Conservation (phyloP, 768 basidiomycete genomes). For the Scleroderma bovista region DNA sequence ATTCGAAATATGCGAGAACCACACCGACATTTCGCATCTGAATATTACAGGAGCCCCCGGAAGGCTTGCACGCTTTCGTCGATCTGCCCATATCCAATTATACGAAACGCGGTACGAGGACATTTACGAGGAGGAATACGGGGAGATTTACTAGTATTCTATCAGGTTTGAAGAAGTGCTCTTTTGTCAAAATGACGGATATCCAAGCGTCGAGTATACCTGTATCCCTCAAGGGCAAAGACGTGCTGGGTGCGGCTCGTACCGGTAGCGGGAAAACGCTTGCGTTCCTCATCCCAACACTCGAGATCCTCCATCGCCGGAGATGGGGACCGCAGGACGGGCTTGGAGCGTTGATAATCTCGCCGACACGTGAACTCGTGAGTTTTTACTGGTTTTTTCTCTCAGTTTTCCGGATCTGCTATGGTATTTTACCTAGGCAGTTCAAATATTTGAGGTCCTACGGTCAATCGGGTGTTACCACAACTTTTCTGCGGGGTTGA, state of each 20-base stretch:
- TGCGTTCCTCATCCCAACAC: conserved; percentile 62
- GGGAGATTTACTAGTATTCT: background rate
- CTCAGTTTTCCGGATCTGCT: background rate
- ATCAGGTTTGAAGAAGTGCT: conserved; percentile 79
- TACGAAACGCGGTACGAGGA: conserved; percentile 63
- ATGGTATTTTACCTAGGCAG: conserved; percentile 52
- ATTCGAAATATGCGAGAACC: background rate
- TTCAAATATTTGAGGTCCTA: conserved; percentile 96
- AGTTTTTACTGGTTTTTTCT: conserved; percentile 20
- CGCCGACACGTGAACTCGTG: conserved; percentile 90
- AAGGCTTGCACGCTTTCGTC: conserved; percentile 49
- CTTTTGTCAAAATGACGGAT: conserved; percentile 84
- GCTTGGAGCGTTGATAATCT: conserved; percentile 85
- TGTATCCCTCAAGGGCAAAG: conserved; percentile 53
- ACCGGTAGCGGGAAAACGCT: conserved; percentile 75
- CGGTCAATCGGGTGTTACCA: conserved; percentile 91
- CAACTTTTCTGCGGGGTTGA: conserved; percentile 86
- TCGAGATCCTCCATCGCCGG: conserved; percentile 58
- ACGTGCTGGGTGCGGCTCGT: conserved; percentile 63
- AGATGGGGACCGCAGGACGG: conserved; percentile 74
- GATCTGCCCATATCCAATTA: conserved; percentile 74
- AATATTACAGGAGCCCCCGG: conserved; percentile 41
- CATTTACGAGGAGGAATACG: background rate
- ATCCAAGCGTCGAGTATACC: conserved; percentile 62
- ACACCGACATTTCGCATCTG: conserved; percentile 12